Evolutionary conservation across 192 early-diverging fungal species (phyloP).

Genomic region (Cetraspora pellucida): DNA sequence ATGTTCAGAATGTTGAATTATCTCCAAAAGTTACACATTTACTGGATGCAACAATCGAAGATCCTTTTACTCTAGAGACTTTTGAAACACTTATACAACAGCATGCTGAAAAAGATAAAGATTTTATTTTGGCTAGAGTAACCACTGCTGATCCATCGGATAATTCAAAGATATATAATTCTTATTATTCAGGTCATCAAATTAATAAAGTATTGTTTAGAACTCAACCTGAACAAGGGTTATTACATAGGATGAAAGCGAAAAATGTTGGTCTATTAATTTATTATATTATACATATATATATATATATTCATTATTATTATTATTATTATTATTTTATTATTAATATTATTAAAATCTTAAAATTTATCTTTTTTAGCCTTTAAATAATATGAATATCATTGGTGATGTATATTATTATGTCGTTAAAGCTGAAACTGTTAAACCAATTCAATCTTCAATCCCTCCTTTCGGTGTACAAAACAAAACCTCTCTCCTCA

Average conservation of each 20-base stretch:
- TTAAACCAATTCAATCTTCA: conserved; percentile 34
- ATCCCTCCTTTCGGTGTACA: conserved; percentile 23
- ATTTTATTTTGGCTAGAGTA: conserved; percentile 71
- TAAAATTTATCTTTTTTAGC: conserved; percentile 46
- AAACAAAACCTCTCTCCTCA: conserved; percentile 12
- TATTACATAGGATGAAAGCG: conserved; percentile 75
- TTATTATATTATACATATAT: no score
- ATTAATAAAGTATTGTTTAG: conserved; percentile 78
- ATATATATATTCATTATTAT: not conserved
- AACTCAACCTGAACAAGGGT: conserved; percentile 74
- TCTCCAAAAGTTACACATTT: conserved; percentile 48
- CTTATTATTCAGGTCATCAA: conserved; percentile 71
- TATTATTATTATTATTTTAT: not conserved
- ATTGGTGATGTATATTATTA: conserved; percentile 69
- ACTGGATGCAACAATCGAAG: conserved; percentile 65
- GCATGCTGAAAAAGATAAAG: conserved; percentile 59
- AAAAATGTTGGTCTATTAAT: conserved; percentile 60
- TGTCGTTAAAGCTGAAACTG: conserved; percentile 37
- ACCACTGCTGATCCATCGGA: conserved; percentile 68
- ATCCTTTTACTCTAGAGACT: conserved; percentile 73
- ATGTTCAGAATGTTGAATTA: no score
- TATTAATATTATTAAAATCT: not conserved
- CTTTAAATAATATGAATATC: conserved; percentile 74
- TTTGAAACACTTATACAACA: conserved; percentile 60
- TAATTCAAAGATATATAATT: conserved; percentile 58